Base-by-base conservation (phyloP, 768 basidiomycete genomes). In the Suillus subluteus region DNA sequence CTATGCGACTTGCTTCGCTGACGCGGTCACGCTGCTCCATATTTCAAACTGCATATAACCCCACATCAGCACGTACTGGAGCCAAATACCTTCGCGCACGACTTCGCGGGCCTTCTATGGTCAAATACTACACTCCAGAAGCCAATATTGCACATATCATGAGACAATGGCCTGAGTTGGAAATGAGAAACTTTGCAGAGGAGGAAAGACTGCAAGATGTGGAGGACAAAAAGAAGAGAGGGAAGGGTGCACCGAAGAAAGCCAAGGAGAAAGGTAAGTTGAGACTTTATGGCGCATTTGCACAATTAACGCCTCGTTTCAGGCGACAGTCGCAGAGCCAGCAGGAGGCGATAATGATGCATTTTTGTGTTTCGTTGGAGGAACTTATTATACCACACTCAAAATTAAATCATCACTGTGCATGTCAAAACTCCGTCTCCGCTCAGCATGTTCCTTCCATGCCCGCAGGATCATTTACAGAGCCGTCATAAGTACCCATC, bases 1-100 rank as follows among this genome's bases (percentile, higher is more conserved):
- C 84, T 26, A 80, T 84, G 44, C 86, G 88, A 62, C 77, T 93
- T n/a, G 79, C 82, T 16, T 81, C 85, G n/a, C 82, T 95, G 68
- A 84, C 78, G 1, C 84, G 86, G 59, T 81, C 92, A 6, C 90
- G 89, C 54, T 90, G 88, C 74, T 74, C 82, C 50, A 86, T 98
- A 63, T 97, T 98, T 74, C 87, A 95, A 73, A 97, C 94, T 11
- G 82, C 91, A 4, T 95, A 92, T 80, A 98, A 98, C 79, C 96
- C 96, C 0, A 84, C 84, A 3, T 86, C 86, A 35, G 75, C 87
- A 16, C 89, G 96, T 21, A 96, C 92, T 0, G 97, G 97, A 21
- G 91, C 95, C 35, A 98, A 98, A 80, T 95, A 97, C 80, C 88
- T 98, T 56, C 88, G 91, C 23, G 83, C 86, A 16, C 84, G 91